Conservation (phyloP, 345 rosid genomes). For the Anastatica hierochuntica region DNA sequence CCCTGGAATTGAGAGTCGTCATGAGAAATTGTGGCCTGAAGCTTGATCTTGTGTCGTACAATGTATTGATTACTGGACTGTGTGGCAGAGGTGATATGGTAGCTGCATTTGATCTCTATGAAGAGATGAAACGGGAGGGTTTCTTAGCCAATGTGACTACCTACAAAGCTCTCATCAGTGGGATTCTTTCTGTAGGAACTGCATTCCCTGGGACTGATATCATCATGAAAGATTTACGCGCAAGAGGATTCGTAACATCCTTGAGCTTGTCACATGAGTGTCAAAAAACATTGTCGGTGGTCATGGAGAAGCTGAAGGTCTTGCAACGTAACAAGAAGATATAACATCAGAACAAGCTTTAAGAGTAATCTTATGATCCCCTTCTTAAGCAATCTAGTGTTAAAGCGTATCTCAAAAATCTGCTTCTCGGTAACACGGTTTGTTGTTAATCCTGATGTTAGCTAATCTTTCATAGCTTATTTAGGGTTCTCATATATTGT, state of each 20-base stretch:
- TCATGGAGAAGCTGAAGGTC: slow-evolving; percentile 37
- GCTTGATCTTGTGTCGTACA: slow-evolving; percentile 60
- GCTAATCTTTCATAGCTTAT: neutral
- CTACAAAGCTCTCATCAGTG: slow-evolving; percentile 44
- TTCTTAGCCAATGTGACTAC: slow-evolving; percentile 63
- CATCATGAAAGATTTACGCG: slow-evolving; percentile 50
- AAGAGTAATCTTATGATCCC: no score
- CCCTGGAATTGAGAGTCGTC: slow-evolving; percentile 38
- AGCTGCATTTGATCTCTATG: slow-evolving; percentile 48
- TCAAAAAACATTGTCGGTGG: slow-evolving; percentile 31
- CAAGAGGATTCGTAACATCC: slow-evolving; percentile 39
- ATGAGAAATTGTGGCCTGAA: slow-evolving; percentile 50
- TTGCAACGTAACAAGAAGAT: slow-evolving; percentile 30
- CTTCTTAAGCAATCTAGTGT: no score
- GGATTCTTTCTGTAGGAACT: slow-evolving; percentile 29
- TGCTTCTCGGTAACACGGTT: slow-evolving; percentile 9
- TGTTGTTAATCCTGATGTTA: neutral
- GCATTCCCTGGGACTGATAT: slow-evolving; percentile 24
- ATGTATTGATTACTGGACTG: slow-evolving; percentile 63
- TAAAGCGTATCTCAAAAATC: neutral
- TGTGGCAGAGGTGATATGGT: slow-evolving; percentile 46
- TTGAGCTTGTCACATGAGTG: slow-evolving; percentile 25
- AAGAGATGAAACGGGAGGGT: slow-evolving; percentile 60
- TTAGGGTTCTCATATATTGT: neutral
- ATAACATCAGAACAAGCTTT: slow-evolving; percentile 15